Evolutionary conservation across 352 stramenopile genomes (phyloP), one percentile per base, ranked within the genome.

Genomic region (Phytophthora multivora): DNA sequence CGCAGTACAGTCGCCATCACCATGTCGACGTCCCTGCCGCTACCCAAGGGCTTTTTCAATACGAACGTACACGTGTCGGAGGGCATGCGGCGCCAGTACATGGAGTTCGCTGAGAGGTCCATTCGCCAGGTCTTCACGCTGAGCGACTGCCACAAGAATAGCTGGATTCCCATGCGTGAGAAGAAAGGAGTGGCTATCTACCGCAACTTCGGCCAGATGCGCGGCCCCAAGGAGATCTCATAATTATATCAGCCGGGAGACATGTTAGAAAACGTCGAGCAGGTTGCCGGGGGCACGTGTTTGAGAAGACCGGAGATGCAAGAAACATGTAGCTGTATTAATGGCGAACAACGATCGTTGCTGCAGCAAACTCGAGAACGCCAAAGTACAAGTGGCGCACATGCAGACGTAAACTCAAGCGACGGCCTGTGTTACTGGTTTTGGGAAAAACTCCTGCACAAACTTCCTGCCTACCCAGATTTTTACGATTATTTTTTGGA

Each of bases 121-220:
- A 89, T 93, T 59, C 83, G 83, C 57, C 89, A 93, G 59, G 80
- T 93, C 36, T 93, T 93, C 66, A 82, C 84, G 52, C 73, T 95
- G 25, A 89, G 73, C 56, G 86, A 93, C 66, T 77, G 76, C 51
- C 83, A 92, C 71, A 78, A 80, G 57, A 93, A 95, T 68, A 89
- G 79, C 61, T 95, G 86, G 83, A 88, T 95, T 58, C 84, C 83
- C 31, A 81, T 91, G 77, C 73, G 76, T 53, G 86, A 95, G 73
- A 93, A 95, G 72, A 91, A 93, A 51, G 76, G 75, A 15, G 82
- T 95, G 4, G 81, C 80, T 6, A 82, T 93, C 40, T 95, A 83
- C 57, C 83, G 83, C 68, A 92, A 92, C 72, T 93, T 93, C 52
- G 71, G 77, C 23, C 71, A 83, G 58, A 64, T 75, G 38, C 82